phyloP scores from a whole-genome alignment of 2,329 filamentous ascomycete genomes.

The Arachnomyces sp. region DNA sequence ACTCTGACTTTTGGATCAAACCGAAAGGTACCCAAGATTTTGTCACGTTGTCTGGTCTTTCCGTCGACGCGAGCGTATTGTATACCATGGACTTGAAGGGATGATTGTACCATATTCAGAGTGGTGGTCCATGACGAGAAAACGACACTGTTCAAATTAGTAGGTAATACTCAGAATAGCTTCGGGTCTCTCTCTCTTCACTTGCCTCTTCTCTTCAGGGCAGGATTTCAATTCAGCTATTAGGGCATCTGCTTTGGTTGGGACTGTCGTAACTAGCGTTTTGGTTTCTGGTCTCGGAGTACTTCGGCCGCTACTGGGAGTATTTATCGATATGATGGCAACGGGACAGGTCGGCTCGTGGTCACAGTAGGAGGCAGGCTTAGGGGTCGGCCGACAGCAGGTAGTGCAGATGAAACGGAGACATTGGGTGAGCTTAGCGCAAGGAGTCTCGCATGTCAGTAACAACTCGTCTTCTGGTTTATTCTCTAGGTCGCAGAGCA shows the following conservation, averaged over 20 bases:
- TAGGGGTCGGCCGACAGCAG: no score
- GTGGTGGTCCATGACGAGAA: slow-evolving; percentile 95
- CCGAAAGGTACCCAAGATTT: slow-evolving; percentile 35
- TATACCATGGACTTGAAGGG: slow-evolving; percentile 30
- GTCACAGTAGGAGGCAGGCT: no score
- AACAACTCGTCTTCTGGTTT: no score
- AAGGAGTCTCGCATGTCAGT: no score
- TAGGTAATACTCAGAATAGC: slow-evolving; percentile 43
- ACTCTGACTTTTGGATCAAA: slow-evolving; percentile 32
- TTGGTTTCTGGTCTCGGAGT: slow-evolving; percentile 53
- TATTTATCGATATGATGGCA: no score
- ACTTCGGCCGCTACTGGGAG: background rate
- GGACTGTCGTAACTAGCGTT: slow-evolving; percentile 68
- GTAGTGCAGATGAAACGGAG: no score
- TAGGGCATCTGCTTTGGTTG: slow-evolving; percentile 78
- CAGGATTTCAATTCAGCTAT: slow-evolving; percentile 61
- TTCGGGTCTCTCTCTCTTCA: slow-evolving; percentile 39
- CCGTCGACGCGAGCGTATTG: slow-evolving; percentile 41
- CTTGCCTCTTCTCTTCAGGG: slow-evolving; percentile 41
- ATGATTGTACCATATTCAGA: slow-evolving; percentile 47
- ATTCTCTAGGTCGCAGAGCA: no score
- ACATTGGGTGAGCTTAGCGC: no score
- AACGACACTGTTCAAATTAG: slow-evolving; percentile 81
- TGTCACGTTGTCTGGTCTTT: slow-evolving; percentile 36
- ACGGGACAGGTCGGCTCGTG: no score